Conservation (phyloP, 2,329 filamentous ascomycete species). For the Venturia nashicola region DNA sequence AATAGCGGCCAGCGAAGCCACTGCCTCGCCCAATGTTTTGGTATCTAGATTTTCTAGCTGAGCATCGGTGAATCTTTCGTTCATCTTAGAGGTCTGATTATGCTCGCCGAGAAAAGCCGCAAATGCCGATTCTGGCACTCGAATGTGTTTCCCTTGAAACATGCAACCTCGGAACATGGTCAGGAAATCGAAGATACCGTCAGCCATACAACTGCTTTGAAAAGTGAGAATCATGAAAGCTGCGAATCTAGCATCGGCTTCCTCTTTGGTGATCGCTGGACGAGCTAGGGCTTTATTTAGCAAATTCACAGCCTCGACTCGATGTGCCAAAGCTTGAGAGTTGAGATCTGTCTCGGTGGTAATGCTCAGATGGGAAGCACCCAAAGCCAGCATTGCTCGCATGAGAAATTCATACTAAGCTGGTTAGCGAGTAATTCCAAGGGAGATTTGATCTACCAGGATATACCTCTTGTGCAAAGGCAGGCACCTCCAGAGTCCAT, state of each 20-base stretch:
- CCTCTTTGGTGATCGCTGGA: constrained; percentile 20
- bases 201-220: constrained; percentile 25
- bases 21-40: constrained; percentile 20
- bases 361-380: constrained; percentile 51
- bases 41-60: constrained; percentile 15
- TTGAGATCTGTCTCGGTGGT: constrained; percentile 38
- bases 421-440: constrained; percentile 3
- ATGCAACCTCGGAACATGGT: constrained; percentile 27
- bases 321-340: constrained; percentile 49
- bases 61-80: constrained; percentile 16
- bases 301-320: constrained; percentile 48
- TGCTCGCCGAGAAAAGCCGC: neutral
- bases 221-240: constrained; percentile 25
- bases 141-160: constrained; percentile 15
- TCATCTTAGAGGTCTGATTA: constrained; percentile 21
- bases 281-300: constrained; percentile 25
- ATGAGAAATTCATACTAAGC: constrained; percentile 52
- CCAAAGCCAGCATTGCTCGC: constrained; percentile 56
- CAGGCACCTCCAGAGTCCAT: constrained; percentile 56
- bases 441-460: neutral
- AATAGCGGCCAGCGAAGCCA: constrained; percentile 18
- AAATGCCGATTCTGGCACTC: neutral
- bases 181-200: constrained; percentile 24
- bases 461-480: constrained; percentile 52
- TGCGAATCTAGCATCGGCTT: constrained; percentile 25